Evolutionary conservation across 345 rosid genomes (phyloP), one percentile per base, ranked within the genome.

Genomic region (Aurinia saxatilis): DNA sequence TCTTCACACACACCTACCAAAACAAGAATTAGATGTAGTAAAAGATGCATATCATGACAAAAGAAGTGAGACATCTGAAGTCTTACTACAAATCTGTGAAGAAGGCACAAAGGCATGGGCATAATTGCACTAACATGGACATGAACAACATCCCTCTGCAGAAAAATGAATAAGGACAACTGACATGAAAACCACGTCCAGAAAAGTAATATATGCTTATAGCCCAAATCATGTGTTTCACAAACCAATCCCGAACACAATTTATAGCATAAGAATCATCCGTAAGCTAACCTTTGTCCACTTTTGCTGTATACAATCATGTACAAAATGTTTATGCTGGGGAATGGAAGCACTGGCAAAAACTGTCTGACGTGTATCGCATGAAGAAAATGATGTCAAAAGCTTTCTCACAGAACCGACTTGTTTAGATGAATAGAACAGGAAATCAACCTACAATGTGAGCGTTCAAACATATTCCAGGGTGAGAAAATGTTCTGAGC

Each of bases 291-390:
- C 96, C 95, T 85, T 89, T 62, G 91, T 92, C 98, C 98, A 92
- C 63, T 92, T 89, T 72, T 87, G 96, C 63, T 87, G 98, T 41
- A 89, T 74, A 67, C 96, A 89, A 42, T 89, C 95, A 63, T 83
- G 78, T 36, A 89, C 50, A 72, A 92, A 92, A 70, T 89, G 76
- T 25, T 80, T 81, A 62, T 88, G 96, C 70, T 92, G 96, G 41
- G 96, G 98, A 47, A 89, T 83, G 66, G 98, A 92, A 53, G 98
- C 98, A 75, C 98, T 84, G 18, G 93, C 93, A 60, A 92, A 84
- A 75, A 92, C 75, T 5, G 93, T 92, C 78, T 83, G 98, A 42
- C 91, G 95, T 71, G 60, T 74, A 58, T 76, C 75, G 78, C 85
- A 82, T 5, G 90, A 86, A 2, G 96, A 88, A 63, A 83, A 89